phyloP scores from a whole-genome alignment of 2,329 filamentous ascomycete genomes.

The Fonsecaea pugnacius region DNA sequence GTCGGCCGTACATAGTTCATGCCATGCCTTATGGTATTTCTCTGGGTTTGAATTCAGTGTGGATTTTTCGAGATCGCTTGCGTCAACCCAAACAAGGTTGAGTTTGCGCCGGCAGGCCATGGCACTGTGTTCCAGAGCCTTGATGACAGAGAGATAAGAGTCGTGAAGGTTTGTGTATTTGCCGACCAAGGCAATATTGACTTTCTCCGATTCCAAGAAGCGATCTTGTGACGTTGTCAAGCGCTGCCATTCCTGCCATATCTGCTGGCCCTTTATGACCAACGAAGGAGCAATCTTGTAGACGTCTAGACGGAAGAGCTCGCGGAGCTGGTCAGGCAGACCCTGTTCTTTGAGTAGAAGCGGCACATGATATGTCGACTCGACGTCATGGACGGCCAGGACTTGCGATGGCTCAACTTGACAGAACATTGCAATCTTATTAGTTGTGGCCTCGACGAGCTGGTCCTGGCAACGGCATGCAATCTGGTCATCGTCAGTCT shows the following conservation, averaged over 20 bases:
- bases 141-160: slow-evolving; percentile 81
- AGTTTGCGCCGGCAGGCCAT: slow-evolving; percentile 84
- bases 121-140: slow-evolving; percentile 86
- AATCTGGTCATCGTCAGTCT: slow-evolving; percentile 60
- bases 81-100: slow-evolving; percentile 81
- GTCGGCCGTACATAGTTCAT: slow-evolving; percentile 71
- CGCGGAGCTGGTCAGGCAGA: slow-evolving; percentile 69
- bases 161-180: slow-evolving; percentile 88
- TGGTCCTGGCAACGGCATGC: slow-evolving; percentile 86
- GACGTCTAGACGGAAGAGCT: slow-evolving; percentile 67
- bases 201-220: slow-evolving; percentile 62
- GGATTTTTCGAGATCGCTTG: slow-evolving; percentile 76
- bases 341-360: slow-evolving; percentile 85
- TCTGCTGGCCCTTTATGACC: slow-evolving; percentile 65
- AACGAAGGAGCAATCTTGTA: slow-evolving; percentile 59
- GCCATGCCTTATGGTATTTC: slow-evolving; percentile 84
- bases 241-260: slow-evolving; percentile 78
- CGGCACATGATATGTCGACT: slow-evolving; percentile 91
- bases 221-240: slow-evolving; percentile 70
- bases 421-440: slow-evolving; percentile 88
- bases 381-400: slow-evolving; percentile 82
- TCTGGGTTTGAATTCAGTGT: slow-evolving; percentile 67
- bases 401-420: slow-evolving; percentile 86
- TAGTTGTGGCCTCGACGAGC: slow-evolving; percentile 72
- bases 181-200: slow-evolving; percentile 85